These are phyloP conservation scores for Termitomyces sp. DNA, from an alignment of 768 basidiomycete genomes.

Conservation along the genomic window DNA sequence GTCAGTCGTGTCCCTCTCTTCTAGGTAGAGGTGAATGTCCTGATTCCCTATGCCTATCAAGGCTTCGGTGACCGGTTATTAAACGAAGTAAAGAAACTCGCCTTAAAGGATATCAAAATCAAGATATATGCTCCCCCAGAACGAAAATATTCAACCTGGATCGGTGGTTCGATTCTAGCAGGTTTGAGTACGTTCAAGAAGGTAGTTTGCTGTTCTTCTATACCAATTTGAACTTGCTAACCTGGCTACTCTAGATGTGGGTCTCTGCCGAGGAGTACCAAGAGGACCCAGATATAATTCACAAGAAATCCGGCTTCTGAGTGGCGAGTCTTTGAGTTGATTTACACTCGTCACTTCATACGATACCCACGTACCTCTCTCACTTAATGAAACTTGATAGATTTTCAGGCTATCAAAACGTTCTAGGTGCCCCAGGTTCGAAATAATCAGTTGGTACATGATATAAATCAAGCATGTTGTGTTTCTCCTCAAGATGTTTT, in stretches of 20 bases:
- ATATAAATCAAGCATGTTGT: neutral
- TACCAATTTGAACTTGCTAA: conserved; percentile 14
- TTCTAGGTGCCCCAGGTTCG: too few relatives aligned
- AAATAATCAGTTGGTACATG: too few relatives aligned
- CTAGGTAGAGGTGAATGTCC: conserved; percentile 4
- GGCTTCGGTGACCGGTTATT: conserved; percentile 96
- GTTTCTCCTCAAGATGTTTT: neutral
- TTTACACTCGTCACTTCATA: conserved; percentile 14
- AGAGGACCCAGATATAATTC: conserved; percentile 98
- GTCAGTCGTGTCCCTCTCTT: conserved; percentile 39
- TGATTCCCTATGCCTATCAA: conserved; percentile 18
- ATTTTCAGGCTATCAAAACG: neutral
- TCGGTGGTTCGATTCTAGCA: conserved; percentile 95
- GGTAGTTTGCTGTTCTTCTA: conserved; percentile 46
- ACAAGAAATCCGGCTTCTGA: conserved; percentile 89
- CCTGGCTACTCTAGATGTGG: conserved; percentile 77
- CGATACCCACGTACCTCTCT: conserved; percentile 29
- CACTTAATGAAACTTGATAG: conserved; percentile 8
- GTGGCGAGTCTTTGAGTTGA: conserved; percentile 19
- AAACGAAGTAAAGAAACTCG: conserved; percentile 95
- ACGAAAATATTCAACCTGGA: conserved; percentile 97
- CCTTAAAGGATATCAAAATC: conserved; percentile 95
- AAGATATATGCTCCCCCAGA: conserved; percentile 99
- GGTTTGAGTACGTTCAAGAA: conserved; percentile 98
- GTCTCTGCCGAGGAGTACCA: conserved; percentile 99